Evolutionary conservation across 2,329 filamentous ascomycete genomes (phyloP).

Genomic region (Macroventuria anomochaeta): DNA sequence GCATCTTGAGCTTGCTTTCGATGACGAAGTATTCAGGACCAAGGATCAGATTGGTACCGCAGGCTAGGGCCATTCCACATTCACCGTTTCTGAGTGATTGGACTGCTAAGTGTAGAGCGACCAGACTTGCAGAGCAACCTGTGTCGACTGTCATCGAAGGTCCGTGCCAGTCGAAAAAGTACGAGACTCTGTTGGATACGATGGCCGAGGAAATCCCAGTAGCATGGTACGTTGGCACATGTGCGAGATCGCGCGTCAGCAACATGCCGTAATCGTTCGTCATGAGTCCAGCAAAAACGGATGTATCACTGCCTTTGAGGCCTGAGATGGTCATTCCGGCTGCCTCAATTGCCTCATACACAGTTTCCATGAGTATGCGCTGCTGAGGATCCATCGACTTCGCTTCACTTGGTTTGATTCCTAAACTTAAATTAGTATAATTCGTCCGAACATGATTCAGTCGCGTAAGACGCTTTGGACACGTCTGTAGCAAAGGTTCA

Average conservation of each 20-base stretch:
- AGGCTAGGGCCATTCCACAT: not conserved
- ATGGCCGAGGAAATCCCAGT: not conserved
- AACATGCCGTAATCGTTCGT: too few species aligned
- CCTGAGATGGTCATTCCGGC: too few species aligned
- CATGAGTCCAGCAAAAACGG: too few species aligned
- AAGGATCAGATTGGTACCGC: not conserved
- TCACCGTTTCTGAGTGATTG: not conserved
- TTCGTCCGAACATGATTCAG: too few species aligned
- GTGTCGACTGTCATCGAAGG: not conserved
- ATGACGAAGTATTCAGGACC: too few species aligned
- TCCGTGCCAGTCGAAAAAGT: not conserved
- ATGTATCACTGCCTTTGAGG: too few species aligned
- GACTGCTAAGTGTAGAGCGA: not conserved
- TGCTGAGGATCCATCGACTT: conserved; percentile 40
- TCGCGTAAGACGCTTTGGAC: too few species aligned
- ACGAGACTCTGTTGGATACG: not conserved
- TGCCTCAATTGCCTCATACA: conserved; percentile 27
- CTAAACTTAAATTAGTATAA: too few species aligned
- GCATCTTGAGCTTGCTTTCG: too few species aligned
- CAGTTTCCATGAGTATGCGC: conserved; percentile 30
- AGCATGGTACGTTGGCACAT: not conserved
- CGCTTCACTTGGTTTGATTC: too few species aligned
- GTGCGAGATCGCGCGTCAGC: too few species aligned
- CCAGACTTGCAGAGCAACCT: not conserved
- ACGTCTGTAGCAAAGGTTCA: too few species aligned